Percentiles rank a stretch among this genome's conserved stretches.
Conservation (phyloP, 768 basidiomycete genomes). For the Psilocybe cubensis region DNA sequence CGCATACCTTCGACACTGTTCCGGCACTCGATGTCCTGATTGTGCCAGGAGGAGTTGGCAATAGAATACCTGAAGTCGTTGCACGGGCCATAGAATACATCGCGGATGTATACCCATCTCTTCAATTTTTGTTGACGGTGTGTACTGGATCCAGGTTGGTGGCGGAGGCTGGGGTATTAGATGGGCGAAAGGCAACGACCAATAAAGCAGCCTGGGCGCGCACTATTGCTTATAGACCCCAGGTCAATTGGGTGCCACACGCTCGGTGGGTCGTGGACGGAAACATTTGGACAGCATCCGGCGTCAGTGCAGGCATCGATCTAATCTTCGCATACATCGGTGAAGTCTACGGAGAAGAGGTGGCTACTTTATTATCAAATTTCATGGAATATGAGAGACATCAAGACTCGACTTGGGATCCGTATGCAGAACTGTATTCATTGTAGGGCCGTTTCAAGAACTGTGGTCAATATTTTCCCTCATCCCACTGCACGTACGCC, state of each 20-base stretch:
- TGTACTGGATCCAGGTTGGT: constrained; percentile 45
- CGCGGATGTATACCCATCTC: constrained; percentile 33
- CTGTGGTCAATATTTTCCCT: too few species aligned
- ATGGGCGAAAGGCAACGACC: constrained; percentile 46
- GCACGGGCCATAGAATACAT: constrained; percentile 34
- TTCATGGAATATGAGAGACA: constrained; percentile 44
- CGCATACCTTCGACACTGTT: constrained; percentile 39
- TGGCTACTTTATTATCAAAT: constrained; percentile 33
- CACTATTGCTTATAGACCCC: constrained; percentile 25
- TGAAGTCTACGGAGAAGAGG: constrained; percentile 38
- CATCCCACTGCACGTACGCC: not conserved
- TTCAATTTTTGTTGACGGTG: constrained; percentile 45
- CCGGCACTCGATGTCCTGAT: constrained; percentile 41
- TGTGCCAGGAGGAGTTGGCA: constrained; percentile 33
- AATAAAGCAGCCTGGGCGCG: constrained; percentile 40
- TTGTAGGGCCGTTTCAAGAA: constrained; percentile 8
- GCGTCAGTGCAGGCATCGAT: constrained; percentile 50
- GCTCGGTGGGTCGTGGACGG: constrained; percentile 54
- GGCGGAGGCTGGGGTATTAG: constrained; percentile 43
- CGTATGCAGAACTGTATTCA: constrained; percentile 38
- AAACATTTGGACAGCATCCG: constrained; percentile 52
- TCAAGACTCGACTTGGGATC: constrained; percentile 40
- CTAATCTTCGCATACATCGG: constrained; percentile 39
- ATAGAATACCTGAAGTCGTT: constrained; percentile 24
- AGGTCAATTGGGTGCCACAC: constrained; percentile 45